A percentile compares a stretch with the other conserved stretches of the same genome.
phyloP scores from a whole-genome alignment of 805 yeast species.

The Hanseniaspora nectarophila region DNA sequence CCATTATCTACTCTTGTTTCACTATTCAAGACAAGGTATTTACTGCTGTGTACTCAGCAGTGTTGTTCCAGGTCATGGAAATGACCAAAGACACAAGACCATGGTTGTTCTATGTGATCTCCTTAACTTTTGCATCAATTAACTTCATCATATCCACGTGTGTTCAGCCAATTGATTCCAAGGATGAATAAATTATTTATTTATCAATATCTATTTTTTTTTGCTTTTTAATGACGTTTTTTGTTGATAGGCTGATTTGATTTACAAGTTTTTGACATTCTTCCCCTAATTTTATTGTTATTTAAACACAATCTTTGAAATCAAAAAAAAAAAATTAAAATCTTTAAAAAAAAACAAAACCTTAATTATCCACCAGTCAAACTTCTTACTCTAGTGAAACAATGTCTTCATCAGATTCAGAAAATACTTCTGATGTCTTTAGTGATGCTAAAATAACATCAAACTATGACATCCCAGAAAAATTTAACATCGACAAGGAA shows the following conservation, averaged over 20 bases:
- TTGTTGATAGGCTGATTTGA: too few relatives aligned
- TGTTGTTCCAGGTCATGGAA: slow-evolving; percentile 7
- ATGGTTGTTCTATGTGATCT: slow-evolving; percentile 11
- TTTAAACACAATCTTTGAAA: too few relatives aligned
- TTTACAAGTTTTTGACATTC: too few relatives aligned
- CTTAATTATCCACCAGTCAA: background rate
- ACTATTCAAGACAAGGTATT: slow-evolving; percentile 4
- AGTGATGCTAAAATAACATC: slow-evolving; percentile 22
- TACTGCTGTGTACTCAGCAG: background rate
- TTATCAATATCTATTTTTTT: too few relatives aligned
- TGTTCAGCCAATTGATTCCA: background rate
- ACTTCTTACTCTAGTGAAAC: slow-evolving; percentile 7
- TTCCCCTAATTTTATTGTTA: too few relatives aligned
- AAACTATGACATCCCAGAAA: slow-evolving; percentile 29
- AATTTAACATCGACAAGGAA: slow-evolving; percentile 36
- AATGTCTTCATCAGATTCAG: slow-evolving; percentile 5
- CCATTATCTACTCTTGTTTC: background rate
- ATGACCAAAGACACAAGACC: slow-evolving; percentile 9
- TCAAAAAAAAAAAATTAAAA: too few relatives aligned
- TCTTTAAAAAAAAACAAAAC: background rate
- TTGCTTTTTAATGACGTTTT: too few relatives aligned
- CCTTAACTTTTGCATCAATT: slow-evolving; percentile 17
- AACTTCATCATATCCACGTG: background rate
- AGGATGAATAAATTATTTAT: background rate
- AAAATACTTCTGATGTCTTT: background rate